Conservation (phyloP, 2,329 filamentous ascomycete species). For the Juglanconis oblonga region DNA sequence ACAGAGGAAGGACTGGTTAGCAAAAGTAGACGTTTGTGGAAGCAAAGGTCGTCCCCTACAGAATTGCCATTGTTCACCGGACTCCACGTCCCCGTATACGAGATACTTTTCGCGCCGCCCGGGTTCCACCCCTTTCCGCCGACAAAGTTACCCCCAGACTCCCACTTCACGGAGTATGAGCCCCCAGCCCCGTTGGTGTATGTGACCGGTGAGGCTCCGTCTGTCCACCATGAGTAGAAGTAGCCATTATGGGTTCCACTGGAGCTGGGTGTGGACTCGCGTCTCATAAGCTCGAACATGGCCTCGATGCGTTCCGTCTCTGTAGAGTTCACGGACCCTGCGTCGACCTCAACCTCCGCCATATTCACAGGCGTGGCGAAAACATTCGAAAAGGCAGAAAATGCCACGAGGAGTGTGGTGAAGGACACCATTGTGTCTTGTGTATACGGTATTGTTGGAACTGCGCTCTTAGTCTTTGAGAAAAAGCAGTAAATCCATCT, state of each 20-base stretch:
- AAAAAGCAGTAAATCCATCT: too few relatives aligned
- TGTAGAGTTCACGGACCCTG: background rate
- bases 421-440: background rate
- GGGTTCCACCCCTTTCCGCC: conserved; percentile 42
- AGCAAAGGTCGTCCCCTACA: background rate
- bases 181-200: conserved; percentile 38
- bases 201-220: conserved; percentile 34
- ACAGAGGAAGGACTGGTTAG: conserved; percentile 33
- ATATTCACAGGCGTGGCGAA: background rate
- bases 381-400: background rate
- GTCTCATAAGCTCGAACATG: background rate
- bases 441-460: too few relatives aligned
- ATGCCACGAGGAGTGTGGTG: background rate
- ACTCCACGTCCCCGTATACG: conserved; percentile 20
- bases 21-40: conserved; percentile 18
- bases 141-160: conserved; percentile 44
- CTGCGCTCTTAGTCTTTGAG: too few relatives aligned
- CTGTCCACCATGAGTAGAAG: conserved; percentile 44
- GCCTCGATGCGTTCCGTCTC: background rate
- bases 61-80: conserved; percentile 21
- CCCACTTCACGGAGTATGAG: conserved; percentile 37
- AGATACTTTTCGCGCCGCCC: conserved; percentile 24
- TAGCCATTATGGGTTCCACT: conserved; percentile 35
- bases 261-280: background rate
- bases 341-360: background rate